Evolutionary conservation across 2,329 filamentous ascomycete species (phyloP), one percentile per base, ranked within the genome.

Genomic region (Aspergillus unguis): DNA sequence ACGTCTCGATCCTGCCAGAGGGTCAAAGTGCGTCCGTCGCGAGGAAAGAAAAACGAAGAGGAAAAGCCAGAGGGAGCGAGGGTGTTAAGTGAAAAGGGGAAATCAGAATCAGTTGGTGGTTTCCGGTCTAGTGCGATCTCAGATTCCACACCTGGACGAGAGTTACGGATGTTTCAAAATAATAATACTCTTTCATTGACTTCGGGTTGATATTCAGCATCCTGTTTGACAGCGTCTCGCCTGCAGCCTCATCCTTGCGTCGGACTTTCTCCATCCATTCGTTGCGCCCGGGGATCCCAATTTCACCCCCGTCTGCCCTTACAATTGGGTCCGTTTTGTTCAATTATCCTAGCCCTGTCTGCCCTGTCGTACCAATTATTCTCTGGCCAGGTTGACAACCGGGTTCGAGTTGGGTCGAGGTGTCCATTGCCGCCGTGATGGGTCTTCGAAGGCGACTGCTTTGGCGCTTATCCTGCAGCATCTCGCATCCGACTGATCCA

Each of bases 1-100:
- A 55, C n/a, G 58, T 59, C 63, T 60, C 57, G 55, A 64, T 58
- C 65, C 63, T 65, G 59, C 62, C 62, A 65, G 62, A 63, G 61
- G 60, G 45, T 56, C 54, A 60, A 59, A 58, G 51, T 52, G 53
- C 60, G 55, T 55, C 55, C 45, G 57, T 60, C 51, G 52, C 50
- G 54, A 44, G 49, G 6, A 50, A 53, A 42, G 33, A 47, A 55
- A 41, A 41, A 48, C 47, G 17, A 54, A 25, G 44, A 46, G 23
- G 37, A 50, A 50, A 45, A 26, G 31, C 41, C 26, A 52, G 54
- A 52, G 59, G 55, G 58, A 60, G 56, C 51, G 58, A 58, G 58
- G 58, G 54, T 53, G 46, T 36, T 45, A 52, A 57, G 51, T 52
- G 52, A 54, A 54, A 47, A 44, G 49, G 55, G 44, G 54, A 54